Percentiles rank a stretch among this genome's conserved stretches.
These are phyloP conservation scores for Pelargonium cotyledonis DNA, from an alignment of 441 rosid species.

Conservation along the genomic window DNA sequence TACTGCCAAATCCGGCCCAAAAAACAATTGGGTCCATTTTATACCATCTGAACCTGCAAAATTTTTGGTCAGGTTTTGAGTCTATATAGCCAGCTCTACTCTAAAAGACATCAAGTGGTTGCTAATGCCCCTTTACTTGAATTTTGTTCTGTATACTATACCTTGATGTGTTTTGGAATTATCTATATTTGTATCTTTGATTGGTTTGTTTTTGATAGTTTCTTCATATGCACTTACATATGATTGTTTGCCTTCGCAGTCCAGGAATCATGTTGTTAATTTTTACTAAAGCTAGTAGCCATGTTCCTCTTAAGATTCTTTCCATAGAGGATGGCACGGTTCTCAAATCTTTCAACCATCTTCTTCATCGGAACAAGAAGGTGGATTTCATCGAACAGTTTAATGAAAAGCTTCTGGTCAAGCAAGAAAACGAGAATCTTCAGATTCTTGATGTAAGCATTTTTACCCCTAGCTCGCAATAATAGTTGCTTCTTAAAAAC, in stretches of 20 bases:
- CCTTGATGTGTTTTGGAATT: not conserved
- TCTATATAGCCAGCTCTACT: no score
- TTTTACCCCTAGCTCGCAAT: not conserved
- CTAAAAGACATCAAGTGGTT: not conserved
- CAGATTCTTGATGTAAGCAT: slow-evolving; percentile 74
- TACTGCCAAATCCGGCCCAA: no score
- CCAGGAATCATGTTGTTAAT: slow-evolving; percentile 82
- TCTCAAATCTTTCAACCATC: slow-evolving; percentile 65
- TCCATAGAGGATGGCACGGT: slow-evolving; percentile 83
- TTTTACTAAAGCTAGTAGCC: slow-evolving; percentile 50
- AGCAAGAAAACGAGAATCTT: slow-evolving; percentile 80
- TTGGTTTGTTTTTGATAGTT: not conserved
- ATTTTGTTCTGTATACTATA: not conserved
- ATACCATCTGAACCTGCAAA: no score
- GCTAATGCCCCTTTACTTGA: not conserved
- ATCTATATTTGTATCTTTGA: not conserved
- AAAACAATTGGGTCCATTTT: no score
- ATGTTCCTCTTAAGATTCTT: slow-evolving; percentile 65
- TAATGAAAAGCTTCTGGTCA: slow-evolving; percentile 85
- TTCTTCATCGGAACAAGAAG: slow-evolving; percentile 79
- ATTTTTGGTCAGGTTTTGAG: no score
- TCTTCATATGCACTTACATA: not conserved
- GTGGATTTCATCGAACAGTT: slow-evolving; percentile 85
- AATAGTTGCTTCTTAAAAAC: not conserved
- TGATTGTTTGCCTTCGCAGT: slow-evolving; percentile 29